Evolutionary conservation across 352 stramenopile species (phyloP), one percentile per base, ranked within the genome.

Genomic region (Phytophthora ramorum): DNA sequence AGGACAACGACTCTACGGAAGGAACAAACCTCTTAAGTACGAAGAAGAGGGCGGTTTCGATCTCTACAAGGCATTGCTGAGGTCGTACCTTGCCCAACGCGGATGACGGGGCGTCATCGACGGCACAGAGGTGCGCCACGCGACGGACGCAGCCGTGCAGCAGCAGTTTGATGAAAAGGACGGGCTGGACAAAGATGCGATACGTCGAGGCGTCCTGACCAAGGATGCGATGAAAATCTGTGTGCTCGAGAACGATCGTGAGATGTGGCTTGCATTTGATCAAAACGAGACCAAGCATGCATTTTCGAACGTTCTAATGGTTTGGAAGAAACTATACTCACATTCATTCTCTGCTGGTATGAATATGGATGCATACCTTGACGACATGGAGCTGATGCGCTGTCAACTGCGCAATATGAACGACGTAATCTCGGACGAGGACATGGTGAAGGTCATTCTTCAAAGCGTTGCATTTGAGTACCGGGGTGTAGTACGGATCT

Each of bases 261-360:
- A 62, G 4, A 62, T 62, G 32, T 62, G 54, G 54, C 4, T 40
- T 3, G 30, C 54, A 3, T 62, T 62, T 19, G 54, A 62, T 3
- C 1, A 37, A 8, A 32, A 62, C 2, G 54, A 62, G 34, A 53
- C 43, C 1, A 52, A 53, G 44, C 28, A 43, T 0, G 30, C 22
- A 5, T 60, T 20, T 20, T 24, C 40, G 7, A 41, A 14, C 37
- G 44, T 26, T 0, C 22, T 62, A 3, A 12, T 7, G 0, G 2
- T 62, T 6, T 19, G 43, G 3, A 46, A 28, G 19, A 30, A 54
- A 17, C 20, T 54, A 7, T 54, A 62, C 16, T 30, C 44, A 5
- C 17, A 3, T 9, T 52, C n/a, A 4, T 61, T 46, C 20, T 3
- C 4, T 14, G 8, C 12, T n/a, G 43, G n/a, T 17, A 28, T 24